Base-by-base conservation (phyloP, 352 stramenopile species). In the Peronosclerospora sorghi region DNA sequence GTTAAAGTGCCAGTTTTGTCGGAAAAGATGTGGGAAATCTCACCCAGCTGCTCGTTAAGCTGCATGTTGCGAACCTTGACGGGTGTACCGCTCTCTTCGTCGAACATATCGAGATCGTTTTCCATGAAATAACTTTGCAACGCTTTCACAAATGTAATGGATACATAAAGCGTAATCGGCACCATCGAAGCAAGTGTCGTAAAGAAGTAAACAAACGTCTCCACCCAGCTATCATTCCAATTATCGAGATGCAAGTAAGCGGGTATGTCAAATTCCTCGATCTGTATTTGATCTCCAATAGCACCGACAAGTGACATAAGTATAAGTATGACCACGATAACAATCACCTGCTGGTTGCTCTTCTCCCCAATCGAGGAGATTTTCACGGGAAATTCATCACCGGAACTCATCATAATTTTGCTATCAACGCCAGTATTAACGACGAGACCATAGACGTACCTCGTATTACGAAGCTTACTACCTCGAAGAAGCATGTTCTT, bases 11-110 rank as follows among this genome's bases (percentile, higher is more conserved):
- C 80, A 0, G 82, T 94, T 43, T 94, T 94, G 51, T 94, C 80
- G 1, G 73, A 97, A 59, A 99, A 99, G 17, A 99, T 94, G 60
- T 99, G 97, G 35, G 96, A 93, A 36, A 99, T 90, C 40, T 93
- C 73, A 4, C 82, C 82, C 8, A 94, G 59, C 37, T 94, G 75
- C 30, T 94, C 82, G 37, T 94, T 94, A 10, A 94, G 56, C 47
- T 83, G 67, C 72, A 89, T 92, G 57, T 86, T 89, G 32, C 82
- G 69, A 8, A 82, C 91, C 9, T 79, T 64, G 55, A 95, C 82
- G 0, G 57, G 65, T 0, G 69, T 75, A 15, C 76, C 76, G 18
- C 53, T 83, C 34, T 81, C 77, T 29, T 56, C 58, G 30, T 94
- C 73, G 35, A 88, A 94, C 82, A 94, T 94, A 21, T 91, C 69